Conservation (phyloP, 2,329 filamentous ascomycete genomes). For the Apiospora pterosperma region DNA sequence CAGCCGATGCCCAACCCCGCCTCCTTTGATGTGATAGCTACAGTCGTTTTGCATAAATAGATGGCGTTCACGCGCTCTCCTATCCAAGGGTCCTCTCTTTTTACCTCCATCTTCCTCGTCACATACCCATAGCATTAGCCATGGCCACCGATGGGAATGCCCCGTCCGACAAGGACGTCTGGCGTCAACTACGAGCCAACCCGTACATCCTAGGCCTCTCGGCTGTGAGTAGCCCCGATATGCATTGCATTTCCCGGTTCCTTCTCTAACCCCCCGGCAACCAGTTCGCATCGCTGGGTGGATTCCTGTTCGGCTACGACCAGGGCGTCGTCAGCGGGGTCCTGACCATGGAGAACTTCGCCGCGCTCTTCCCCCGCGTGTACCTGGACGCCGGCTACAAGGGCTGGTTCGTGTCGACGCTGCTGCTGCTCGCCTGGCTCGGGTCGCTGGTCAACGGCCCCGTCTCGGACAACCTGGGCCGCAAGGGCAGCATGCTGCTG, state of each 20-base stretch:
- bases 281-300: conserved; percentile 18
- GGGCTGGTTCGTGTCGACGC: conserved; percentile 50
- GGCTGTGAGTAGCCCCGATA: background rate
- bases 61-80: background rate
- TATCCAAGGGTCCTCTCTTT: no score
- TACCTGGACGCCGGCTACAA: conserved; percentile 43
- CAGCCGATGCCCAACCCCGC: background rate
- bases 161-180: background rate
- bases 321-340: conserved; percentile 47
- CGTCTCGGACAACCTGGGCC: conserved; percentile 30
- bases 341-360: conserved; percentile 42
- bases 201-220: conserved; percentile 1
- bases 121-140: background rate
- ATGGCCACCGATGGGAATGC: background rate
- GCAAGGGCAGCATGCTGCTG: conserved; percentile 32
- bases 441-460: conserved; percentile 43
- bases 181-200: background rate
- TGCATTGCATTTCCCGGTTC: no score
- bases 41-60: background rate
- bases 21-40: background rate
- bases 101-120: background rate
- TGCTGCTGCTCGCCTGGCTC: conserved; percentile 45
- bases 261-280: background rate
- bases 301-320: conserved; percentile 47
- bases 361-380: conserved; percentile 26